These are phyloP conservation scores for Turritis glabra DNA, from an alignment of 345 rosid genomes.

Conservation along the genomic window DNA sequence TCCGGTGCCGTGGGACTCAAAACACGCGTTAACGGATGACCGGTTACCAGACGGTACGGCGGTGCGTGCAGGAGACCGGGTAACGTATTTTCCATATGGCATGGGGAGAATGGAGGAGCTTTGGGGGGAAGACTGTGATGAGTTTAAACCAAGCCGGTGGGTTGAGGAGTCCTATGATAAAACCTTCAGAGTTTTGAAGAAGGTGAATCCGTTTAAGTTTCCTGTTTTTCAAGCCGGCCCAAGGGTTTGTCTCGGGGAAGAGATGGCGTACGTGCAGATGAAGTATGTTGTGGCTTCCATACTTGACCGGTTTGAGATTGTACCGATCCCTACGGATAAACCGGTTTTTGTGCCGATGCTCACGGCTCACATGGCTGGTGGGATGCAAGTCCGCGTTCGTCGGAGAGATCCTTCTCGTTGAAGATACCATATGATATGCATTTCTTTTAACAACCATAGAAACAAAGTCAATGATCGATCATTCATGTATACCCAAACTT, in stretches of 20 bases:
- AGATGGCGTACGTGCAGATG: conserved; percentile 81
- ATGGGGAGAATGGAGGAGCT: conserved; percentile 86
- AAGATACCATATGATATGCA: neutral
- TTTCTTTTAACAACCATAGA: neutral
- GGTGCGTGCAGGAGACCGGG: conserved; percentile 75
- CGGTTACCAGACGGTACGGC: conserved; percentile 66
- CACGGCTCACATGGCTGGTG: conserved; percentile 70
- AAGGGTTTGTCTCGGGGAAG: conserved; percentile 70
- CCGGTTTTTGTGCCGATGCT: conserved; percentile 52
- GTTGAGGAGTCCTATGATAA: conserved; percentile 29
- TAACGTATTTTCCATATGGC: conserved; percentile 82
- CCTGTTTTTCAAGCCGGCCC: conserved; percentile 84
- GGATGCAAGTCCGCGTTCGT: conserved; percentile 50
- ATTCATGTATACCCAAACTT: neutral
- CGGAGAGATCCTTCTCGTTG: conserved; percentile 40
- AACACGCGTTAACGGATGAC: conserved; percentile 54
- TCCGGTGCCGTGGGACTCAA: conserved; percentile 74
- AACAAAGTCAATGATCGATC: neutral
- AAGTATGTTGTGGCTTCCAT: conserved; percentile 55
- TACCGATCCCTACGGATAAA: conserved; percentile 31
- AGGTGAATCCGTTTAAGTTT: conserved; percentile 54
- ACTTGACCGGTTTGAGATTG: conserved; percentile 40
- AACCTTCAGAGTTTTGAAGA: conserved; percentile 41
- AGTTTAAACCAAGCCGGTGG: conserved; percentile 77
- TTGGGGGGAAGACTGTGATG: conserved; percentile 67